phyloP scores from a whole-genome alignment of 73 alveolate species.

The Halteria grandinella region DNA sequence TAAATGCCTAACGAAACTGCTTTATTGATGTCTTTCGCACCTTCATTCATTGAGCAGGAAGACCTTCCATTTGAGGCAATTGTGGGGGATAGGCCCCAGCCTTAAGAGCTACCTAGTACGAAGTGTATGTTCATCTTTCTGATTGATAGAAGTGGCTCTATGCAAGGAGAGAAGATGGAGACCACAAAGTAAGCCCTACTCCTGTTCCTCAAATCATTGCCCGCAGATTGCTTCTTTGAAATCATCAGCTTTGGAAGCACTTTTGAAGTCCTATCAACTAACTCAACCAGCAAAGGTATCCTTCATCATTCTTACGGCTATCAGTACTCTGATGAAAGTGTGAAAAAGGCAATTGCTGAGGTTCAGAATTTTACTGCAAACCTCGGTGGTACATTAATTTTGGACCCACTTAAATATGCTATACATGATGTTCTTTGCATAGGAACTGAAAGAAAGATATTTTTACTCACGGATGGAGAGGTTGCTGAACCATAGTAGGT shows the following conservation, averaged over 20 bases:
- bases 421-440: not conserved
- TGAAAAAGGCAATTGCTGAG: constrained; percentile 59
- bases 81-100: constrained; percentile 16
- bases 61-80: not conserved
- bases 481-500: constrained; percentile 65
- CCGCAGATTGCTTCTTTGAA: constrained; percentile 38
- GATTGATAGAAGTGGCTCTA: constrained; percentile 70
- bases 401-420: constrained; percentile 31
- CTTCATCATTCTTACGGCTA: not conserved
- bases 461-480: constrained; percentile 86
- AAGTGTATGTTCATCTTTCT: constrained; percentile 59
- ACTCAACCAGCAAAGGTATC: no score
- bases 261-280: constrained; percentile 13
- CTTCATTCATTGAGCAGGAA: not conserved
- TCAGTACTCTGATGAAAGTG: constrained; percentile 54
- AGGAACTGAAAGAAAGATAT: constrained; percentile 59
- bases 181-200: constrained; percentile 50
- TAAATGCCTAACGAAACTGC: no score
- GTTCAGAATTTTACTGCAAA: constrained; percentile 76
- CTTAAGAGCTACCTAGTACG: not conserved
- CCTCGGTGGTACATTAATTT: constrained; percentile 92
- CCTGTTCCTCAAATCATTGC: constrained; percentile 52
- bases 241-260: constrained; percentile 38
- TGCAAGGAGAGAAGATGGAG: constrained; percentile 47
- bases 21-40: not conserved